A percentile compares a stretch with the other conserved stretches of the same genome.
Conservation (phyloP, 306 rosid species). For the Vigna angularis region DNA sequence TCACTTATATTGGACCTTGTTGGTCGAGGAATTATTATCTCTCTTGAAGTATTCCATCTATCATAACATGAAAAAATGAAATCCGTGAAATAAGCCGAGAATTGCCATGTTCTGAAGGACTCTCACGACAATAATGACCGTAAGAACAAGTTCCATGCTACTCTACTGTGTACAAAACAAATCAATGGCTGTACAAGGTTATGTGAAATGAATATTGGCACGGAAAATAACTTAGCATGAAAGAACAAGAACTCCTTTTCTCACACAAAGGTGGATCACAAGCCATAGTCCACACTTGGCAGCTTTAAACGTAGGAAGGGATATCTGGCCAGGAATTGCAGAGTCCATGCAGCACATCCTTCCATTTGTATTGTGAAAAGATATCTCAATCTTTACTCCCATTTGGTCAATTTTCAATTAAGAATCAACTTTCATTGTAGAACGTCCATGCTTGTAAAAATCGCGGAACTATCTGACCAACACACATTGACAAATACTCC, state of each 20-base stretch:
- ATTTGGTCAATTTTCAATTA: slow-evolving; percentile 20
- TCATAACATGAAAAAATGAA: slow-evolving; percentile 5
- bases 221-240: slow-evolving; percentile 41
- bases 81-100: not conserved
- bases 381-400: slow-evolving; percentile 27
- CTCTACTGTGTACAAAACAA: slow-evolving; percentile 35
- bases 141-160: slow-evolving; percentile 22
- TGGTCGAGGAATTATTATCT: too few relatives aligned
- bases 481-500: not conserved
- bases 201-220: slow-evolving; percentile 23
- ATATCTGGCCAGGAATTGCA: slow-evolving; percentile 15
- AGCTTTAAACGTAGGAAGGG: slow-evolving; percentile 36
- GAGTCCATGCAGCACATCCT: slow-evolving; percentile 37
- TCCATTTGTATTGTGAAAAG: slow-evolving; percentile 5
- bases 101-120: slow-evolving; percentile 26
- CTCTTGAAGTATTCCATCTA: not conserved
- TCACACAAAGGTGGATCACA: slow-evolving; percentile 25
- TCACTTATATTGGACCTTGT: too few relatives aligned
- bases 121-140: slow-evolving; percentile 20
- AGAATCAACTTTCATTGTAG: slow-evolving; percentile 35
- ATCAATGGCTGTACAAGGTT: slow-evolving; percentile 32
- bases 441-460: slow-evolving; percentile 36
- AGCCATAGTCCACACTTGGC: slow-evolving; percentile 12
- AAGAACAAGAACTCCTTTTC: slow-evolving; percentile 42
- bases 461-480: slow-evolving; percentile 35